Conservation (phyloP, 331 rosid genomes). For the Saraca asoca region DNA sequence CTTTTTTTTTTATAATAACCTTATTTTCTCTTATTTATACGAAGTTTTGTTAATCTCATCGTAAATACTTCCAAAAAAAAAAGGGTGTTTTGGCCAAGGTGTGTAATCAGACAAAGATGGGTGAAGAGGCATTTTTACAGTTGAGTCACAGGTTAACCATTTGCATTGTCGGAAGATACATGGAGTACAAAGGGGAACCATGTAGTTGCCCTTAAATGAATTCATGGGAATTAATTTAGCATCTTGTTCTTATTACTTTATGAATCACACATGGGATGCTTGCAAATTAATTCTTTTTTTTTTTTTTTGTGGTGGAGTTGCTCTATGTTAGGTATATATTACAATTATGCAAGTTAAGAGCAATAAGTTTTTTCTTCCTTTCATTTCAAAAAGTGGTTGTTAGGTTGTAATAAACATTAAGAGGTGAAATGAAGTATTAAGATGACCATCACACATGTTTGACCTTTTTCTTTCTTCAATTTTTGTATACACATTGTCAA, state of each 20-base stretch:
- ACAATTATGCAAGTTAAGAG: conserved; percentile 27
- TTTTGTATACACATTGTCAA: conserved; percentile 15
- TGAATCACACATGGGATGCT: conserved; percentile 39
- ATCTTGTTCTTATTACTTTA: conserved; percentile 33
- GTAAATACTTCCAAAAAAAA: too few relatives aligned
- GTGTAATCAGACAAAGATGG: too few relatives aligned
- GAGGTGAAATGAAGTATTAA: conserved; percentile 14
- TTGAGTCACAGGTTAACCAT: conserved; percentile 41
- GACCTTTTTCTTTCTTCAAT: conserved; percentile 19
- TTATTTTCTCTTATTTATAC: too few relatives aligned
- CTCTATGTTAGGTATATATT: conserved; percentile 44
- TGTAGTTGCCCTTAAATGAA: conserved; percentile 22
- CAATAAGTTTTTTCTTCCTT: conserved; percentile 16
- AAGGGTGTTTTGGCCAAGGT: too few relatives aligned
- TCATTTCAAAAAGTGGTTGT: conserved; percentile 12
- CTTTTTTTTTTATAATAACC: too few relatives aligned
- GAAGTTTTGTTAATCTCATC: too few relatives aligned
- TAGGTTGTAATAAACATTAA: conserved; percentile 39
- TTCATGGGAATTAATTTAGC: conserved; percentile 34
- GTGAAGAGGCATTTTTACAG: too few relatives aligned
- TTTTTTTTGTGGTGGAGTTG: conserved; percentile 19
- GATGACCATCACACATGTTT: conserved; percentile 29
- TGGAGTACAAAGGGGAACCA: conserved; percentile 10
- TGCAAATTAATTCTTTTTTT: conserved; percentile 29
- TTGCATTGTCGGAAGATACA: conserved; percentile 35